Conservation (phyloP, 805 yeast species). For the Ogataea polymorpha region DNA sequence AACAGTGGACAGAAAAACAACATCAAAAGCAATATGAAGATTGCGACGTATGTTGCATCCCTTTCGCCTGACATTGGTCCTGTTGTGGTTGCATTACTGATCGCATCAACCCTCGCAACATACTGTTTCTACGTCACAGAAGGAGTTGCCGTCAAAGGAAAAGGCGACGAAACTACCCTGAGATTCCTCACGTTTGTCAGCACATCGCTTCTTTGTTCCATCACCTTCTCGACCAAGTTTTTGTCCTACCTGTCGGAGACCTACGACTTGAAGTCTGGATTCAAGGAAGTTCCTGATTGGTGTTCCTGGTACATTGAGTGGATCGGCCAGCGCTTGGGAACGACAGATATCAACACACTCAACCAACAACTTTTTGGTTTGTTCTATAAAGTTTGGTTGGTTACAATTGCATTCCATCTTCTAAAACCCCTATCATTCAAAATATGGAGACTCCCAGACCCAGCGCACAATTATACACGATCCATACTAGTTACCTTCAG, state of each 20-base stretch:
- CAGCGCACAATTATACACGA: conserved; percentile 26
- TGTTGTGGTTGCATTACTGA: conserved; percentile 13
- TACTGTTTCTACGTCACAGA: conserved; percentile 6
- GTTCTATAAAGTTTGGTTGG: conserved; percentile 18
- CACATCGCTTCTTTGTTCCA: conserved; percentile 42
- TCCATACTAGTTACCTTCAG: conserved; percentile 38
- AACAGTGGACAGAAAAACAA: conserved; percentile 83
- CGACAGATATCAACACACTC: conserved; percentile 28
- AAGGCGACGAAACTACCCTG: not conserved
- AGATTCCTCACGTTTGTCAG: conserved; percentile 39
- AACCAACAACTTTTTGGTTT: conserved; percentile 21
- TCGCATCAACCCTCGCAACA: conserved; percentile 19
- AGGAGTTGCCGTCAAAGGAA: not conserved
- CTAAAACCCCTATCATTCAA: conserved; percentile 18
- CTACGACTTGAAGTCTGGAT: conserved; percentile 21
- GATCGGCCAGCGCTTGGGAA: conserved; percentile 32
- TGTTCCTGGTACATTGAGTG: conserved; percentile 23
- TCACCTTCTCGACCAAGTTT: conserved; percentile 25
- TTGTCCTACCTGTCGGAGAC: conserved; percentile 27
- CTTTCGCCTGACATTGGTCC: conserved; percentile 25
- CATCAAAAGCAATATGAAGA: conserved; percentile 43
- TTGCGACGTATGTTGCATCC: conserved; percentile 41
- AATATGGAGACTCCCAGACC: not conserved
- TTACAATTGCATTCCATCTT: conserved; percentile 2
- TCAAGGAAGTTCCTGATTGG: conserved; percentile 23